These are phyloP conservation scores for Aspergillus sp. DNA, from an alignment of 2,329 filamentous ascomycete genomes.

Conservation along the genomic window DNA sequence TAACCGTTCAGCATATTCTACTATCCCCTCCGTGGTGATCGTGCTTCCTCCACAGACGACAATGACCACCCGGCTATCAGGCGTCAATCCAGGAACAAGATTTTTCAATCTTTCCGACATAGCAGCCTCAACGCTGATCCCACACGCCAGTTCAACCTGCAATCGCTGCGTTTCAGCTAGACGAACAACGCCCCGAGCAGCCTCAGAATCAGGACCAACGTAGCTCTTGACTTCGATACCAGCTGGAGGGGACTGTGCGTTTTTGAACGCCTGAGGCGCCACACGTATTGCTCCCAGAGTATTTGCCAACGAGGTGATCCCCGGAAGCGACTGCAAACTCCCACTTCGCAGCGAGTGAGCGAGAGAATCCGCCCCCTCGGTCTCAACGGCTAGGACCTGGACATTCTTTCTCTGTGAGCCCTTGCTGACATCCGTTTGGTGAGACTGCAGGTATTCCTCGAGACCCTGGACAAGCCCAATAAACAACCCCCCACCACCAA, in stretches of 20 bases:
- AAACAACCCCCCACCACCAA: conserved; percentile 74
- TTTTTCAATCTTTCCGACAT: conserved; percentile 17
- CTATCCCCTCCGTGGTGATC: conserved; percentile 48
- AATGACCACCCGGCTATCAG: conserved; percentile 31
- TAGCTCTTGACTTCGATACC: conserved; percentile 48
- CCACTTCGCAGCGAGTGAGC: conserved; percentile 52
- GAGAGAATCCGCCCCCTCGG: conserved; percentile 65
- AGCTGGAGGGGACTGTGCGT: conserved; percentile 43
- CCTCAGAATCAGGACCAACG: conserved; percentile 68
- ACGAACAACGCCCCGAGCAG: conserved; percentile 66
- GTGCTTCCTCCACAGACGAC: conserved; percentile 44
- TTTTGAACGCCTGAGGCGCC: conserved; percentile 58
- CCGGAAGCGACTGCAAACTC: conserved; percentile 55
- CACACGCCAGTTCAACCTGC: conserved; percentile 77
- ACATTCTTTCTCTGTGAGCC: conserved; percentile 8
- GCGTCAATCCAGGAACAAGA: conserved; percentile 18
- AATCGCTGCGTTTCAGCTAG: conserved; percentile 75
- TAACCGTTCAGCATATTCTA: conserved; percentile 43
- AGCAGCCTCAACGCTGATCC: conserved; percentile 60
- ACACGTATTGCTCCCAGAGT: conserved; percentile 66
- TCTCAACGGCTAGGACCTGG: conserved; percentile 66
- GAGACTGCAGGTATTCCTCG: conserved; percentile 18
- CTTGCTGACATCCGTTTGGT: conserved; percentile 8
- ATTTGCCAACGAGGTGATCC: conserved; percentile 68
- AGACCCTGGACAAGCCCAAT: conserved; percentile 68